phyloP scores from a whole-genome alignment of 257 asterid species.

The Solanum chilense region DNA sequence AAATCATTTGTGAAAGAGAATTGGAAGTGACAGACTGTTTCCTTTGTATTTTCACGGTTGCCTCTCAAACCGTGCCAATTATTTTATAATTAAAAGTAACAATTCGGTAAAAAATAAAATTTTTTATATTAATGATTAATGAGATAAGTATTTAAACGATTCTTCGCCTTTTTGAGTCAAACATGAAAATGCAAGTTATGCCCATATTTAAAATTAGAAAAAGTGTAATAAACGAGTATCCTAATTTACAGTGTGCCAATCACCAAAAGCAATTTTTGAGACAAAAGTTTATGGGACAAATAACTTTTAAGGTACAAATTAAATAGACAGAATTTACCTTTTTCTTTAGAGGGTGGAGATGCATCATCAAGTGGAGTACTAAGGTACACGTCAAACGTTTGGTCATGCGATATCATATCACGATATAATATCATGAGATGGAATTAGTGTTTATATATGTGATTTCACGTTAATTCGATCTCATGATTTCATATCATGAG shows the following conservation, averaged over 20 bases:
- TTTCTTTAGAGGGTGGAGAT: neutral
- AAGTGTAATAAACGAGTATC: neutral
- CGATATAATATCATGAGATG: rapidly evolving
- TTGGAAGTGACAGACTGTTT: neutral
- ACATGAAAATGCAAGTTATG: no score
- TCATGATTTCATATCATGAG: no score
- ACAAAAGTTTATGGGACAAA: neutral
- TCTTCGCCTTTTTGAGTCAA: no score
- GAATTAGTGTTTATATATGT: rapidly evolving
- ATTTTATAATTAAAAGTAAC: neutral
- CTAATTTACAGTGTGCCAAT: neutral
- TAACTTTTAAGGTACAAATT: neutral
- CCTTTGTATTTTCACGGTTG: neutral
- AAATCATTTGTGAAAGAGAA: neutral
- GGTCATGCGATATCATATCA: no score
- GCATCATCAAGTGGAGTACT: neutral
- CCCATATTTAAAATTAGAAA: neutral
- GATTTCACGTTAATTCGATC: rapidly evolving
- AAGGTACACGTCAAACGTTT: neutral
- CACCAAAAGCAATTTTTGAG: neutral
- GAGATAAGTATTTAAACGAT: no score
- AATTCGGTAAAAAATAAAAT: no score
- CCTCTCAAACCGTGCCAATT: neutral
- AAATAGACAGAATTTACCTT: neutral
- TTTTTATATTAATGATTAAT: rapidly evolving